Conservation (phyloP, 108 stramenopile species). For the Ochromonas danica region DNA sequence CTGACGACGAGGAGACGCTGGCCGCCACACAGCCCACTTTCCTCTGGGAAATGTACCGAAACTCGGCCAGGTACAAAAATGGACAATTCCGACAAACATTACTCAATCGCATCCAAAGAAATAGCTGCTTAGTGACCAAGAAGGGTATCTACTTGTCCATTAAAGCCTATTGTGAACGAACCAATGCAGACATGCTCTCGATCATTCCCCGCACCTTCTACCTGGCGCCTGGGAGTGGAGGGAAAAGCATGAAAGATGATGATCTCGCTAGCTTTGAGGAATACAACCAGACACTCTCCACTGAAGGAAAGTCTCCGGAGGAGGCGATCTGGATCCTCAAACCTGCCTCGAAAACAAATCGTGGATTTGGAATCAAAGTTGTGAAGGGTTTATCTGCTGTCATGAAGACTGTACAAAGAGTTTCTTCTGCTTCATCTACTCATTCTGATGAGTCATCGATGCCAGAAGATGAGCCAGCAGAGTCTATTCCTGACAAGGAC, state of each 20-base stretch:
- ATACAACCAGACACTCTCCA: not conserved
- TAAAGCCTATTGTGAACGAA: not conserved
- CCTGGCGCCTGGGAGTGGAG: not conserved
- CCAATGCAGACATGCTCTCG: not conserved
- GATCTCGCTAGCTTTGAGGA: not conserved
- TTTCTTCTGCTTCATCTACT: not conserved
- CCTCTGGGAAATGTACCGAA: slow-evolving; percentile 24
- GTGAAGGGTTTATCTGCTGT: not conserved
- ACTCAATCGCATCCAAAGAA: slow-evolving; percentile 17
- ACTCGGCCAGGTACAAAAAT: not conserved
- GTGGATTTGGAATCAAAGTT: slow-evolving; percentile 54
- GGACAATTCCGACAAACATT: not conserved
- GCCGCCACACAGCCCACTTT: not conserved
- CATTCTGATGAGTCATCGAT: not conserved
- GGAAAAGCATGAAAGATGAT: not conserved
- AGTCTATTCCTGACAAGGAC: too few relatives aligned
- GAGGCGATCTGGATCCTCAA: slow-evolving; percentile 46
- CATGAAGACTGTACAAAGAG: not conserved
- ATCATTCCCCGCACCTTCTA: slow-evolving; percentile 26
- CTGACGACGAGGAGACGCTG: not conserved
- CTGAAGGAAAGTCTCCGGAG: not conserved
- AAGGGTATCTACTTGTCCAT: slow-evolving; percentile 22
- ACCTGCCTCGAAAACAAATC: slow-evolving; percentile 55
- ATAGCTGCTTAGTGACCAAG: slow-evolving; percentile 24
- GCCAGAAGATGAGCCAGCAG: not conserved